Base-by-base conservation (phyloP, 306 rosid genomes). In the Cicer judaicum region DNA sequence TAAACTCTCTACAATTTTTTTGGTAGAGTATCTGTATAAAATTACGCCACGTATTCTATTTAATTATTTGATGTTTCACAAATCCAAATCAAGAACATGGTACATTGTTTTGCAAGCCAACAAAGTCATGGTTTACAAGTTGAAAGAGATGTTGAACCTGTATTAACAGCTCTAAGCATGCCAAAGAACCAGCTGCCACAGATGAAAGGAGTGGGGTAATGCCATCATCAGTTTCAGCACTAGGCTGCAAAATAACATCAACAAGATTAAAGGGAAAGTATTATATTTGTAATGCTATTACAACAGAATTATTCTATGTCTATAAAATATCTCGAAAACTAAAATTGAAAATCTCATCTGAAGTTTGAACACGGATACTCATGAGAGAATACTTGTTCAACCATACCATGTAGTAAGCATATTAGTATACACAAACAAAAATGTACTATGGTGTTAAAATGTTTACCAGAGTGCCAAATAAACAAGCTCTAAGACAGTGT, bases 151-250 rank as follows among this genome's bases (percentile, higher is more conserved):
- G 48, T 42, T 34, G 36, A 76, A 94, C 99, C 97, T 94, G 89
- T 85, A 92, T 89, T 78, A 94, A 80, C 78, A 87, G 79, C 78
- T 92, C 99, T 72, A 92, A 83, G 87, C 96, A 90, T 24, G 86
- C 86, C 76, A 90, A 84, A 15, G 99, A 92, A 81, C 89, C 89
- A 15, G 98, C 98, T 21, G 99, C 98, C 71, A 95, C 98, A 43
- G 97, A 66, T 36, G 98, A 92, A 79, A 89, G 72, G 63, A 95
- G 84, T 48, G 99, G 96, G 68, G 99, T 92, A 70, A 95, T 85
- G 74, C 81, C 88, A 84, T 95, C 98, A 21, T 95, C 99, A 47
- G 96, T 92, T 79, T 90, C 97, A 81, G 88, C 86, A 86, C 90
- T 88, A 65, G 96, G 98, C 98, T 95, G 96, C 88, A 85, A 78